Conservation (phyloP, 352 stramenopile genomes). For the Globisporangium megalacanthum region DNA sequence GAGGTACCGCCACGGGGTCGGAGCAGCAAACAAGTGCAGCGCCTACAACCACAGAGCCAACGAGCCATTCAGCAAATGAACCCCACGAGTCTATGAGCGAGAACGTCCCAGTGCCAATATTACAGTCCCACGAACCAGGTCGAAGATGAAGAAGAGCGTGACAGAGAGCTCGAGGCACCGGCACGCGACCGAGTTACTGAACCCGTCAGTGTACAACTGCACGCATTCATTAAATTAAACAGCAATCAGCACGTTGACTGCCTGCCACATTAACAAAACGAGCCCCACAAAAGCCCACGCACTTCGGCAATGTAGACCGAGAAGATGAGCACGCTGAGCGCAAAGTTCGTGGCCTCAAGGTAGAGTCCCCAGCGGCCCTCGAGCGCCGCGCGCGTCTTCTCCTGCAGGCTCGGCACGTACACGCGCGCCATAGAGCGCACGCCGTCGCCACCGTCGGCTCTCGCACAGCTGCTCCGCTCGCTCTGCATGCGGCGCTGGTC, state of each 20-base stretch:
- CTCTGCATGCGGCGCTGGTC: slow-evolving; percentile 14
- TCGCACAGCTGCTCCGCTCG: slow-evolving; percentile 16
- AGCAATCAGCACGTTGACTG: neutral
- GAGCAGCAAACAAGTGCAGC: slow-evolving; percentile 44
- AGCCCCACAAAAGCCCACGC: neutral
- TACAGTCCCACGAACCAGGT: slow-evolving; percentile 28
- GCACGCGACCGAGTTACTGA: slow-evolving; percentile 11
- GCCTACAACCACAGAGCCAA: slow-evolving; percentile 10
- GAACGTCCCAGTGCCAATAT: too few relatives aligned
- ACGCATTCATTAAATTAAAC: neutral
- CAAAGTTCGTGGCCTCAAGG: slow-evolving; percentile 52
- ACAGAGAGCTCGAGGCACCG: slow-evolving; percentile 33
- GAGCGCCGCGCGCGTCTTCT: slow-evolving; percentile 27
- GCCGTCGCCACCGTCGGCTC: slow-evolving; percentile 9
- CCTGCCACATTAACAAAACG: neutral
- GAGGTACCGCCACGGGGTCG: slow-evolving; percentile 36
- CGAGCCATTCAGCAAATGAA: neutral
- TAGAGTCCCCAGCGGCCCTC: slow-evolving; percentile 32
- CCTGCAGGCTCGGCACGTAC: slow-evolving; percentile 46
- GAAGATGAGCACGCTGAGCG: slow-evolving; percentile 58
- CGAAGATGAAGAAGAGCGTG: slow-evolving; percentile 57
- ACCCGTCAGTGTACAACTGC: slow-evolving; percentile 36
- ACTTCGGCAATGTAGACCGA: slow-evolving; percentile 56
- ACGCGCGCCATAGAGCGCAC: slow-evolving; percentile 25
- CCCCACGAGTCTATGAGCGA: neutral